Conservation (phyloP, 2,329 filamentous ascomycete genomes). For the Hypoxylon sp. region DNA sequence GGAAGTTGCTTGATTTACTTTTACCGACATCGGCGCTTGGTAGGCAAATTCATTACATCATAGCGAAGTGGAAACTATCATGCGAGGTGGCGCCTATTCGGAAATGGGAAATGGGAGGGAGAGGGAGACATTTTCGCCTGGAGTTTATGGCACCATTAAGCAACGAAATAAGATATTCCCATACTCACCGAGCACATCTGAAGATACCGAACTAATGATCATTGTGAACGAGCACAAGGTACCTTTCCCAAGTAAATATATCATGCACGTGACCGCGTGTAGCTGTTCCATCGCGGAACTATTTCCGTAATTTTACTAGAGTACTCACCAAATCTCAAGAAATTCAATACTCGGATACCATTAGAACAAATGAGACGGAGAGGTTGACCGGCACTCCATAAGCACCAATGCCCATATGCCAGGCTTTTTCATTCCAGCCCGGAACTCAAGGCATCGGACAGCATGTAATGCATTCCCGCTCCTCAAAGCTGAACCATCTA, state of each 20-base stretch:
- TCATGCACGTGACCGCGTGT: conserved; percentile 31
- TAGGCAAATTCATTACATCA: conserved; percentile 4
- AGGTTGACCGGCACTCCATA: conserved; percentile 10
- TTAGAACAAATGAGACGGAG: conserved; percentile 7
- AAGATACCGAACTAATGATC: neutral
- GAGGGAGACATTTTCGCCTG: conserved; percentile 4
- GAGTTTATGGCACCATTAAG: conserved; percentile 18
- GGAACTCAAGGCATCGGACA: conserved; percentile 64
- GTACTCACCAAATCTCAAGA: neutral
- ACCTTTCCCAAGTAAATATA: neutral
- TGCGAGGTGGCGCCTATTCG: neutral
- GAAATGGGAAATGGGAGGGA: neutral
- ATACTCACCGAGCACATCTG: neutral
- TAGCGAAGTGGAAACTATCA: neutral
- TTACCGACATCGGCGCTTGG: neutral
- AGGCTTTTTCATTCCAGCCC: conserved; percentile 59
- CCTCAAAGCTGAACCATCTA: neutral
- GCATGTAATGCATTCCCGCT: conserved; percentile 55
- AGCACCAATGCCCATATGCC: conserved; percentile 31
- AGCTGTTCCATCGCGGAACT: conserved; percentile 28
- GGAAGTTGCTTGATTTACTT: neutral
- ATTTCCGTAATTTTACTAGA: conserved; percentile 28
- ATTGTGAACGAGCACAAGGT: neutral
- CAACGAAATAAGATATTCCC: conserved; percentile 12
- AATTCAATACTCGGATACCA: neutral